Conservation (phyloP, 306 rosid genomes). For the Lotus japonicus region DNA sequence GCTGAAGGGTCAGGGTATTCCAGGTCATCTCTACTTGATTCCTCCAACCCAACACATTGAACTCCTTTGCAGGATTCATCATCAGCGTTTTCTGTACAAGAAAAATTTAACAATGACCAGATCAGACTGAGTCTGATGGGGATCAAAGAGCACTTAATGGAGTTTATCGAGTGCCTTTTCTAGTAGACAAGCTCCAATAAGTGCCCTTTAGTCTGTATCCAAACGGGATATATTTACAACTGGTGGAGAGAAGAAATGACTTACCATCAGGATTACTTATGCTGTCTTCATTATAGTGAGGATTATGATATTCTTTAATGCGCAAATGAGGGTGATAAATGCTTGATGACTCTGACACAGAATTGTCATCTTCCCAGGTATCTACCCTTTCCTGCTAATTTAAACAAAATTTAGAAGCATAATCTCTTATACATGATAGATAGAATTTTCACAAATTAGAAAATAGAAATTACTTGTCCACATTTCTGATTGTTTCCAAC, state of each 20-base stretch:
- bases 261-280: constrained; percentile 38
- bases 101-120: neutral
- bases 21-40: constrained; percentile 37
- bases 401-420: constrained; percentile 7
- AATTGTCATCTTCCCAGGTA: constrained; percentile 59
- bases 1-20: constrained; percentile 28
- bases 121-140: neutral
- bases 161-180: too few species aligned
- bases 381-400: constrained; percentile 31
- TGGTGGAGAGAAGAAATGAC: constrained; percentile 17
- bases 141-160: too few species aligned
- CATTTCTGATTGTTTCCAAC: constrained; percentile 48
- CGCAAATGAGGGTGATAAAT: constrained; percentile 28
- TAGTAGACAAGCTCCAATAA: too few species aligned
- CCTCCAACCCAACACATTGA: constrained; percentile 57
- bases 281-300: constrained; percentile 38
- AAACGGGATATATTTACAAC: constrained; percentile 1
- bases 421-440: neutral
- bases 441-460: neutral
- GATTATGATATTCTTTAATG: constrained; percentile 40
- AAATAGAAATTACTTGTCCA: constrained; percentile 32
- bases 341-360: constrained; percentile 61
- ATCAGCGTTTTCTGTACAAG: constrained; percentile 29
- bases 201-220: too few species aligned
- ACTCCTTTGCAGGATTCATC: constrained; percentile 73